Conservation (phyloP, 441 rosid species). For the Erodium chrysanthum region DNA sequence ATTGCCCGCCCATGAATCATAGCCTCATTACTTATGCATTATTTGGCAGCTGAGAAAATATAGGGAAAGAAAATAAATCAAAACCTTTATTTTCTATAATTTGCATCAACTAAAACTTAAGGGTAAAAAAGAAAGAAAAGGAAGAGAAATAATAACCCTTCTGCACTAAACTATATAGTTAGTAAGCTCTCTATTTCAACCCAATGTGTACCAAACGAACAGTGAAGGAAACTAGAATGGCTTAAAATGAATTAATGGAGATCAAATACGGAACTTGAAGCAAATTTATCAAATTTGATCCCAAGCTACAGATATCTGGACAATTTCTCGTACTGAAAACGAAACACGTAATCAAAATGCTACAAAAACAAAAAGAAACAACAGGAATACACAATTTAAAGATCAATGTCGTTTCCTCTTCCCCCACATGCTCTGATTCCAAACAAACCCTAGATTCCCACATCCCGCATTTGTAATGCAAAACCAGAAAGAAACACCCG, state of each 20-base stretch:
- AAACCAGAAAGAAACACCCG: slow-evolving; percentile 5
- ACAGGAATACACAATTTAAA: not conserved
- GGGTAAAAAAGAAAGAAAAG: not conserved
- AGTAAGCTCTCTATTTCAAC: not conserved
- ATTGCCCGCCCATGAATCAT: slow-evolving; percentile 17
- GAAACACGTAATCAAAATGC: not conserved
- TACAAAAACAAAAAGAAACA: not conserved
- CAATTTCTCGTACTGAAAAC: not conserved
- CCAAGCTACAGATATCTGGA: not conserved
- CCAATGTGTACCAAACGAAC: not conserved
- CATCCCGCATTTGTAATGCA: not conserved
- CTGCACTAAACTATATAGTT: not conserved
- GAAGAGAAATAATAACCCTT: not conserved
- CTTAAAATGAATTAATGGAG: not conserved
- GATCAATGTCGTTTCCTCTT: not conserved
- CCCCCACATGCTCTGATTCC: not conserved
- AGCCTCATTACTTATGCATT: slow-evolving; percentile 5
- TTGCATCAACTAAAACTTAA: not conserved
- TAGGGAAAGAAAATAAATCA: not conserved
- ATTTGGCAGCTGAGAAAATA: slow-evolving; percentile 6
- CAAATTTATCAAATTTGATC: not conserved
- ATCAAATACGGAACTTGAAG: not conserved
- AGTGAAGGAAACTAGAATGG: not conserved
- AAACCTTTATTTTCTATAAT: not conserved
- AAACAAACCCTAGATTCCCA: slow-evolving; percentile 4